A percentile compares a stretch with the other conserved stretches of the same genome.
Evolutionary conservation across 148 eudicot species (phyloP).

Genomic region (Rhododendron molle): DNA sequence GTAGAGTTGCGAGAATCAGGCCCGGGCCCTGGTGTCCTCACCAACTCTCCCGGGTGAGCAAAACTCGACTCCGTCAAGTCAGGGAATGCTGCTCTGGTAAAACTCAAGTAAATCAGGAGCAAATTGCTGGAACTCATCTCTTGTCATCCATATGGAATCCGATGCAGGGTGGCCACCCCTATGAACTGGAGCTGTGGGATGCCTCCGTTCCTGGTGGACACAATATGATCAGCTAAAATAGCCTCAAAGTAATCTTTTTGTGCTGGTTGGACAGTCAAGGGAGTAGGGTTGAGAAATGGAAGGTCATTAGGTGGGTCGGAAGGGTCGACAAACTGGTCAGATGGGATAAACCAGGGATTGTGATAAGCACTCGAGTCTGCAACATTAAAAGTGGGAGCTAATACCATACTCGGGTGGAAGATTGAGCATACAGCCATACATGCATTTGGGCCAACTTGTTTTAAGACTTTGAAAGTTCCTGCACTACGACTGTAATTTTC

Average conservation of each 20-base stretch:
- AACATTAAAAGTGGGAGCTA: not conserved
- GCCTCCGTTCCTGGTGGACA: not conserved
- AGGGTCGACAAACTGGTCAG: not conserved
- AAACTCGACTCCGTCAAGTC: not conserved
- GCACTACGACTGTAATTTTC: not conserved
- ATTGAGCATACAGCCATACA: not conserved
- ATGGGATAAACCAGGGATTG: not conserved
- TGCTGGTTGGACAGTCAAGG: not conserved
- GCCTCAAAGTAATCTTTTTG: not conserved
- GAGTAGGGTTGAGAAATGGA: not conserved
- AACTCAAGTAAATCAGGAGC: not conserved
- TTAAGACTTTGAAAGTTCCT: not conserved
- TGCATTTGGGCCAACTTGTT: not conserved
- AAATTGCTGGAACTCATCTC: not conserved
- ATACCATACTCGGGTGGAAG: not conserved
- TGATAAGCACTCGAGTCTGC: not conserved
- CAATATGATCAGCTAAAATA: not conserved
- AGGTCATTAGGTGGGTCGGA: not conserved
- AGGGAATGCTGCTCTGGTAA: not conserved
- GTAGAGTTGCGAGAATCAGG: not conserved
- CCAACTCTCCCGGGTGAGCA: not conserved
- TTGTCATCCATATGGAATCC: not conserved
- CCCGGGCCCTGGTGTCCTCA: too few species aligned
- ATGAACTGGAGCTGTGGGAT: not conserved
- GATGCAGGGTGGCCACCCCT: not conserved